Evolutionary conservation across 1,284 basidiomycete species (phyloP).

Genomic region (Ustilago loliicola): DNA sequence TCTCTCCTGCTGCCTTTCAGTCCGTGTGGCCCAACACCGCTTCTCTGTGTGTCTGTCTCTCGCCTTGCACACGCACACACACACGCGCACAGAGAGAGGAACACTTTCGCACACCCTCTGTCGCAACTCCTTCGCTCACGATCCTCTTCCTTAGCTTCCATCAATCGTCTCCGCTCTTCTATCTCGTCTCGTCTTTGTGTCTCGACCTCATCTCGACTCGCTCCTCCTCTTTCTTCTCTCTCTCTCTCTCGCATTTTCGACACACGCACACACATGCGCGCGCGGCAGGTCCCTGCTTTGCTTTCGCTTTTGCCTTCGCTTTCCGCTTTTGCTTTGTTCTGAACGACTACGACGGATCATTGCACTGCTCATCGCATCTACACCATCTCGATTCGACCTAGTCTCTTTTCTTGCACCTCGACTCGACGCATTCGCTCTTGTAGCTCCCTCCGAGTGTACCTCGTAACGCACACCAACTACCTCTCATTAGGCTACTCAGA

Average conservation of each 20-base stretch:
- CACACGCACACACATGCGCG: not conserved
- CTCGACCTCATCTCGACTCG: constrained; percentile 6
- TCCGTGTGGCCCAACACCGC: too few species aligned
- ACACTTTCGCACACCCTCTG: not conserved
- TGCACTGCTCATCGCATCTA: not conserved
- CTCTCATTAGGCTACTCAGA: not conserved
- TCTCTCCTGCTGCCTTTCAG: not conserved
- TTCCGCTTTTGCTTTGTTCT: constrained; percentile 4
- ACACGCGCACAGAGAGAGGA: not conserved
- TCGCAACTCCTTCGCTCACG: not conserved
- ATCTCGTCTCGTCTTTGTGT: constrained; percentile 5
- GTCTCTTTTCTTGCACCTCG: not conserved
- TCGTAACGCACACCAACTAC: not conserved
- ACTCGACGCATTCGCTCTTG: not conserved
- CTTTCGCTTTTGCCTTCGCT: not conserved
- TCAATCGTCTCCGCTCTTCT: not conserved
- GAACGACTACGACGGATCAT: not conserved
- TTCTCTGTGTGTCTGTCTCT: not conserved
- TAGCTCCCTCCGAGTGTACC: not conserved
- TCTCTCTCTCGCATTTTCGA: not conserved
- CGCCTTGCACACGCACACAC: not conserved
- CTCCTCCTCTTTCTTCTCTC: not conserved
- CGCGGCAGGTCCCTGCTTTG: constrained; percentile 7
- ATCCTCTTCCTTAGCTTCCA: not conserved
- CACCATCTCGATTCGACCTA: not conserved